phyloP scores from a whole-genome alignment of 495 filamentous ascomycete genomes.

The Penicillium tannophilum region DNA sequence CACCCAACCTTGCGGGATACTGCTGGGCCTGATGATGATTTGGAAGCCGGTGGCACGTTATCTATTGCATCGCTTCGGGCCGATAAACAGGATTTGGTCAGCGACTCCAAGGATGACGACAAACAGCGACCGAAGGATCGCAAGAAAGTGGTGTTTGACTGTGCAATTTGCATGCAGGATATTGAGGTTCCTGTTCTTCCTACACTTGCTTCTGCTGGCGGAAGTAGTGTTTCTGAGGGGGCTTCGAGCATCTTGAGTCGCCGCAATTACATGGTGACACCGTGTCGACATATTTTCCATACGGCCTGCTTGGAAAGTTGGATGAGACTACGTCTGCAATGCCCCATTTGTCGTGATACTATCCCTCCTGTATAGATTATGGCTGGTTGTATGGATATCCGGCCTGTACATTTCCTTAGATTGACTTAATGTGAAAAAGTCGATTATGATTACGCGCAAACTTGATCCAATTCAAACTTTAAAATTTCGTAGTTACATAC shows the following conservation, averaged over 20 bases:
- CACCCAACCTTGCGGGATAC: slow-evolving; percentile 83
- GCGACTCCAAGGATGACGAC: slow-evolving; percentile 42
- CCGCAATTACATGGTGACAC: slow-evolving; percentile 92
- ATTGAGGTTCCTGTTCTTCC: slow-evolving; percentile 84
- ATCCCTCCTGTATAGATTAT: slow-evolving; percentile 71
- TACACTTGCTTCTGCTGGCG: slow-evolving; percentile 49
- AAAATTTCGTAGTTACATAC: background rate
- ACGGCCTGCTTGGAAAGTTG: slow-evolving; percentile 91
- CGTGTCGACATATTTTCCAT: slow-evolving; percentile 95
- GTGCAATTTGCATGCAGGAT: slow-evolving; percentile 90
- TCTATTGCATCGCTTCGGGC: slow-evolving; percentile 65
- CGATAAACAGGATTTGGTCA: slow-evolving; percentile 43
- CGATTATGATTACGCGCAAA: background rate
- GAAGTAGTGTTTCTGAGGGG: slow-evolving; percentile 56
- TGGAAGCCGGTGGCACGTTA: slow-evolving; percentile 69
- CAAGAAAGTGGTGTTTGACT: slow-evolving; percentile 74
- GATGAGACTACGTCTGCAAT: slow-evolving; percentile 91
- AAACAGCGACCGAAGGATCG: slow-evolving; percentile 42
- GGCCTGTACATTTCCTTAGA: background rate
- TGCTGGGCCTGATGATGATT: slow-evolving; percentile 54
- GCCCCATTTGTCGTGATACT: slow-evolving; percentile 92
- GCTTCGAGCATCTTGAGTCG: slow-evolving; percentile 73
- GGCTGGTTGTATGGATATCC: background rate
- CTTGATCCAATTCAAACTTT: background rate
- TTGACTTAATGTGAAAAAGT: background rate